Evolutionary conservation across 2,329 filamentous ascomycete species (phyloP).

Genomic region (Aureobasidium sp.): DNA sequence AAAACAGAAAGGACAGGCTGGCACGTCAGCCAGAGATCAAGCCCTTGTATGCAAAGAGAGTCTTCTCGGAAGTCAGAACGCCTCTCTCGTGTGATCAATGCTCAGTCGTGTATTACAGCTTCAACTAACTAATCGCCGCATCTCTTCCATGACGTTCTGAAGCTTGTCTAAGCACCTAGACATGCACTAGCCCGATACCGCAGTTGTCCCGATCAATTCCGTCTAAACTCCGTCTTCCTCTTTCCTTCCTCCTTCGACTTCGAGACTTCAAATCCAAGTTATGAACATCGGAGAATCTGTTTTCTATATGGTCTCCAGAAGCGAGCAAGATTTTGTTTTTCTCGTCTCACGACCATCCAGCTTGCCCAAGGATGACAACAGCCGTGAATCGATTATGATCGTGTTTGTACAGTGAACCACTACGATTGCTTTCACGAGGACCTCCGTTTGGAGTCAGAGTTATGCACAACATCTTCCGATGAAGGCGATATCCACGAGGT

Average conservation of each 20-base stretch:
- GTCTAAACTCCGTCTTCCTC: neutral
- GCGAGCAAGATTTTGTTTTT: too few species aligned
- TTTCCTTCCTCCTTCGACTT: neutral
- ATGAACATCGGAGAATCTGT: neutral
- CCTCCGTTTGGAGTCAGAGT: too few species aligned
- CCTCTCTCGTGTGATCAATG: neutral
- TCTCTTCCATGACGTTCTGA: slow-evolving; percentile 23
- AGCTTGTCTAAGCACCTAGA: slow-evolving; percentile 34
- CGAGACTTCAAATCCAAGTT: neutral
- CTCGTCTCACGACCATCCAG: too few species aligned
- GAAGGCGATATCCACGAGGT: too few species aligned
- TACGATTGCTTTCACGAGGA: too few species aligned
- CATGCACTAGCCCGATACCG: slow-evolving; percentile 1
- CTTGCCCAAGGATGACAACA: too few species aligned
- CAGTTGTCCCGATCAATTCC: neutral
- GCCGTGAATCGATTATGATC: too few species aligned
- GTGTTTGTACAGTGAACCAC: too few species aligned
- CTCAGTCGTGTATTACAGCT: slow-evolving; percentile 10
- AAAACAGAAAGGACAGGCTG: slow-evolving; percentile 11
- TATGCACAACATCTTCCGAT: too few species aligned
- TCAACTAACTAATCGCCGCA: slow-evolving; percentile 2
- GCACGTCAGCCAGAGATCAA: neutral
- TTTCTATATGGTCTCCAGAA: neutral
- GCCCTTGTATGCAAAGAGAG: too few species aligned
- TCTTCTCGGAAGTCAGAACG: neutral